These are phyloP conservation scores for Moesziomyces antarcticus DNA, from an alignment of 1,284 basidiomycete genomes.

Conservation along the genomic window DNA sequence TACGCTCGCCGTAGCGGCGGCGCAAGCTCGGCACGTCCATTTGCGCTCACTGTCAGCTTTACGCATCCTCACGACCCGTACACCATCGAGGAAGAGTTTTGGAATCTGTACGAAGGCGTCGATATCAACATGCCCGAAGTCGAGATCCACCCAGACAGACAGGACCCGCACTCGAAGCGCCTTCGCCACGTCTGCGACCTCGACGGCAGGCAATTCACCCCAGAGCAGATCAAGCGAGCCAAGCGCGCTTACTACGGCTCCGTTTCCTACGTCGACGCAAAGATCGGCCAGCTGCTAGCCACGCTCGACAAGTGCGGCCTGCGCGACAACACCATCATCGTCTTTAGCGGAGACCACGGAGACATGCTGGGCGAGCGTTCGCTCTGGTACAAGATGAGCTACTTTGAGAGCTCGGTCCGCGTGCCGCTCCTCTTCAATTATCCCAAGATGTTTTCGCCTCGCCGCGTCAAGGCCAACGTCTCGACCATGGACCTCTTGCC, in stretches of 20 bases:
- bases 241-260: conserved; percentile 42
- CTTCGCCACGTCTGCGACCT: conserved; percentile 40
- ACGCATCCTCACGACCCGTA: conserved; percentile 45
- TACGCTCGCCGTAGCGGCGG: conserved; percentile 17
- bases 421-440: conserved; percentile 41
- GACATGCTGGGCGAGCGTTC: conserved; percentile 39
- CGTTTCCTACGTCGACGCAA: conserved; percentile 38
- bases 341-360: conserved; percentile 41
- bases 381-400: conserved; percentile 49
- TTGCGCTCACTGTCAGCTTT: conserved; percentile 38
- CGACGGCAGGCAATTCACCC: conserved; percentile 30
- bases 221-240: conserved; percentile 40
- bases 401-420: conserved; percentile 44
- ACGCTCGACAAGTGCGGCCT: conserved; percentile 34
- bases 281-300: conserved; percentile 29
- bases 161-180: conserved; percentile 41
- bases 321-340: conserved; percentile 35
- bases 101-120: conserved; percentile 32
- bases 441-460: conserved; percentile 31
- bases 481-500: conserved; percentile 41
- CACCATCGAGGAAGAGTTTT: conserved; percentile 38
- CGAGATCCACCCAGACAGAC: conserved; percentile 26
- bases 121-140: conserved; percentile 46
- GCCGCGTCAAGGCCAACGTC: conserved; percentile 36
- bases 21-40: conserved; percentile 15